These are phyloP conservation scores for Chalciporus sphaerocephalus DNA, from an alignment of 768 basidiomycete genomes.

Conservation along the genomic window DNA sequence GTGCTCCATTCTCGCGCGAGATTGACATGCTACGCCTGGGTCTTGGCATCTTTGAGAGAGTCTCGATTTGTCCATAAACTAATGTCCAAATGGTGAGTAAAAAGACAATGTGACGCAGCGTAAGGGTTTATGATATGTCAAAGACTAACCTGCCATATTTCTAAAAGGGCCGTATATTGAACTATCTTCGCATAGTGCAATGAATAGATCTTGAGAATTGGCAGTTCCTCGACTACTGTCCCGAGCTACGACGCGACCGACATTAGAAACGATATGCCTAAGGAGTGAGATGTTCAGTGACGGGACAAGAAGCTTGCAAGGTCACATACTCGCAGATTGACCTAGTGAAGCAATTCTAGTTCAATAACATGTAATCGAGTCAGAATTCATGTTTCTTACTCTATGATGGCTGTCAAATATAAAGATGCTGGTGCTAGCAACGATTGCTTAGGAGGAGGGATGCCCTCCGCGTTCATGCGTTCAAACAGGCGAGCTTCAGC, in stretches of 20 bases:
- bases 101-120: slow-evolving; percentile 12
- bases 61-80: slow-evolving; percentile 81
- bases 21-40: slow-evolving; percentile 68
- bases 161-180: slow-evolving; percentile 81
- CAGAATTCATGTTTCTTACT: slow-evolving; percentile 53
- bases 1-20: slow-evolving; percentile 50
- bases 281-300: slow-evolving; percentile 7
- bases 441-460: slow-evolving; percentile 47
- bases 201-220: slow-evolving; percentile 76
- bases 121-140: background rate
- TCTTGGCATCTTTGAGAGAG: slow-evolving; percentile 53
- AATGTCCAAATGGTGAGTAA: slow-evolving; percentile 11
- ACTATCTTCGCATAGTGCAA: slow-evolving; percentile 88
- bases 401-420: slow-evolving; percentile 88
- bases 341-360: slow-evolving; percentile 40
- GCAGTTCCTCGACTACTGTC: slow-evolving; percentile 79
- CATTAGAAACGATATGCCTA: slow-evolving; percentile 81
- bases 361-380: slow-evolving; percentile 22
- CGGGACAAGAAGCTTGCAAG: background rate
- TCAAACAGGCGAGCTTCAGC: slow-evolving; percentile 62
- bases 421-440: slow-evolving; percentile 78
- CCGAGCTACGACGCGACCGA: slow-evolving; percentile 78
- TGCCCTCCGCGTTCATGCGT: slow-evolving; percentile 50
- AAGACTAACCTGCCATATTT: slow-evolving; percentile 70
- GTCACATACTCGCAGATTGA: slow-evolving; percentile 80